These are phyloP conservation scores for Arbutus unedo DNA, from an alignment of 148 eudicot species.

Conservation along the genomic window DNA sequence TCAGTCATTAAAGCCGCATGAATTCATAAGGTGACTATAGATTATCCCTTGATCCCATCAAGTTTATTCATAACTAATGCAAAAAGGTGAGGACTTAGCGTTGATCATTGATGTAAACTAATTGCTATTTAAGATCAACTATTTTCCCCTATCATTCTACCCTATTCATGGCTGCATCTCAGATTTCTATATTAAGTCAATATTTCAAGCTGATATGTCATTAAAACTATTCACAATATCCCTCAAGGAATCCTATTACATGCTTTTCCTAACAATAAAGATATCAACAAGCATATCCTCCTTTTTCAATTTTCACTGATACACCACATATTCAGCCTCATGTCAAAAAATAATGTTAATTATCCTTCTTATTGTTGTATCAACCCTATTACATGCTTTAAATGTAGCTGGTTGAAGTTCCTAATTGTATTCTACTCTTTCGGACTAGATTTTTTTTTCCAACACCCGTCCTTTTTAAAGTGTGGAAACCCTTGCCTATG, in stretches of 20 bases:
- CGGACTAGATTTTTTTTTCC: background rate
- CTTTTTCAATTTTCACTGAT: background rate
- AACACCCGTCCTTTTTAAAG: too few species aligned
- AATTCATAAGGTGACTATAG: background rate
- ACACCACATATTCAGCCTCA: background rate
- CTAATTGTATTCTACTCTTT: too few species aligned
- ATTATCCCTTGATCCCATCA: background rate
- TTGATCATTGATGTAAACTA: background rate
- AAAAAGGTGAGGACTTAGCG: background rate
- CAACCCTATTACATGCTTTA: too few species aligned
- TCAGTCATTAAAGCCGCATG: background rate
- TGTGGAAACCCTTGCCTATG: too few species aligned
- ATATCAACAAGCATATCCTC: background rate
- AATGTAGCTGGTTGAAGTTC: too few species aligned
- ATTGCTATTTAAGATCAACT: background rate
- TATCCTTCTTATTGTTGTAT: too few species aligned
- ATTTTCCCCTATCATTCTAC: background rate
- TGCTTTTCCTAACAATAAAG: background rate
- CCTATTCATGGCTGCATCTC: background rate
- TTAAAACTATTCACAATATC: background rate
- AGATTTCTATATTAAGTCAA: background rate
- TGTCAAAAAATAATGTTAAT: too few species aligned
- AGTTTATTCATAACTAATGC: background rate
- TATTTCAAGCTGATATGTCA: background rate
- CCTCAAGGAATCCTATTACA: background rate